Base-by-base conservation (phyloP, 805 yeast species). In the Lachancea kluyveri region DNA sequence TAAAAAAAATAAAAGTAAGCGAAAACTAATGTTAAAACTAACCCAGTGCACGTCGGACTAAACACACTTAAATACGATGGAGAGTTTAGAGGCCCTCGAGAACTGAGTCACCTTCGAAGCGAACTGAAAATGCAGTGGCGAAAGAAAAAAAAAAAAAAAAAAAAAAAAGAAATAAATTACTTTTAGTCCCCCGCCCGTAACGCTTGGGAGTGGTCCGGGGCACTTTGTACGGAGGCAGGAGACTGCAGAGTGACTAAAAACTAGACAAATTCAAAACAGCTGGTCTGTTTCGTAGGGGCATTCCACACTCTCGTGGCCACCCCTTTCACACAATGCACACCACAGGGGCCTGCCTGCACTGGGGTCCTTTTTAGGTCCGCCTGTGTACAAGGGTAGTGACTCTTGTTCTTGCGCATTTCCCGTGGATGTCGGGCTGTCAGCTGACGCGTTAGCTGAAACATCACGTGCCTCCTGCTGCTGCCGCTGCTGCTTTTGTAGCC, bases 281-380 rank as follows among this genome's bases (percentile, higher is more conserved):
- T 32, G 36, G 14, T 32, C 36, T 15, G 21, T 32, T 28, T 79
- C 94, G 52, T 74, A 86, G 0, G 96, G 96, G 58, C 98, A 90
- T 35, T 86, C 86, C 18, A 78, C 65, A 42, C 92, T 81, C 28
- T 77, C 79, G 52, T 90, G 98, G 1, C 97, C 98, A 26, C 74
- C 77, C 33, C 85, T 65, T 54, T 90, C 97, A 60, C 98, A 90
- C 32, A 86, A 64, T 0, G 94, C 95, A 61, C 98, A 90, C 95
- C 96, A 90, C 40, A 74, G 68, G 17, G 62, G 62, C 26, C 88
- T 68, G 1, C 95, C 95, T 2, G 74, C 75, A 0, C 87, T 67
- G 1, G 88, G 81, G 52, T 85, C 54, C 2, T 43, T 31, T 17
- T 31, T 37, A 5, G 47, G 42, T n/a, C n/a, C n/a, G 7, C 54